Evolutionary conservation across 495 filamentous ascomycete genomes (phyloP), one percentile per base, ranked within the genome.

Genomic region (Daldinia childiae): DNA sequence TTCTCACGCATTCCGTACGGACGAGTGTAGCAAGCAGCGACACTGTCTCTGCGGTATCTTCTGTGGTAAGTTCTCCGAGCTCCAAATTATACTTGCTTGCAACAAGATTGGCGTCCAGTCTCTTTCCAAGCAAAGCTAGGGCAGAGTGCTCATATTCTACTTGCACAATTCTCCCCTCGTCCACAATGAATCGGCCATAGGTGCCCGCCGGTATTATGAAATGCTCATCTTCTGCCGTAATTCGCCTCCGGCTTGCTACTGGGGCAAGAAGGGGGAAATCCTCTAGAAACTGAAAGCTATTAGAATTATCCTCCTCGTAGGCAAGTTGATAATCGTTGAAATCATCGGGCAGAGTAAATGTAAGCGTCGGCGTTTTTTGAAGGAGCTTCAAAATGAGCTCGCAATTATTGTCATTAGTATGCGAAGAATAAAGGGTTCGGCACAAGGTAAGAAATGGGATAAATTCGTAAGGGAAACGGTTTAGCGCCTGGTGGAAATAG

Each of bases 401-500:
- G 57, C 89, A 66, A 48, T 85, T 84, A 7, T 85, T 83, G 27
- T 85, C 80, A 45, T 88, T 84, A 15, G 82, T 68, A 38, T 79
- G 76, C 14, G 74, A 71, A 29, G 52, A 80, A 6, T 77, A 79
- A 38, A 85, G 68, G 26, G 72, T 74, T 38, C 81, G 79, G 66
- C 79, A 84, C 15, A 84, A 63, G 7, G 79, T 77, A 58, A 97
- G 70, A 68, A 98, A 92, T 4, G 95, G 93, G n/a, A 88, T 75
- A 24, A 90, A 88, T 79, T 99, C 95, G 78, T 91, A 93, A 1
- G 95, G 95, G 78, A 93, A 98, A 50, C 95, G 89, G 59, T 85
- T 86, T 21, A 88, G 85, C 2, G 95, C 88, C 64, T 86, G 81
- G 21, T 81, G 78, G 38, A 93, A 85, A 59, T 92, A 84, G 26